Evolutionary conservation across 1,284 basidiomycete species (phyloP).

Genomic region (Coniophora puteana): DNA sequence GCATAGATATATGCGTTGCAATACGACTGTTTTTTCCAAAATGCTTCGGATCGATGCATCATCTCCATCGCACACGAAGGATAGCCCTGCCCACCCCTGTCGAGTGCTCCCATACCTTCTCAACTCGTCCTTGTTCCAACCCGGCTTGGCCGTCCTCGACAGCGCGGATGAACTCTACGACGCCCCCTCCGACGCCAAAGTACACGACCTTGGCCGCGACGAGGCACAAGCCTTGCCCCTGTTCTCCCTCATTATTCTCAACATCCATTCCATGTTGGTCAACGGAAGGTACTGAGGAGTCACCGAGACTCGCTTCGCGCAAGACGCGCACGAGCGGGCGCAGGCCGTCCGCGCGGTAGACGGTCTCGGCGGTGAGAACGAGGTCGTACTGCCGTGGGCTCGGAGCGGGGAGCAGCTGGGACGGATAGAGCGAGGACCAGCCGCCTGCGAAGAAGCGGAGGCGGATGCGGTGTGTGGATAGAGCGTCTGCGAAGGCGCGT

Average conservation of each 20-base stretch:
- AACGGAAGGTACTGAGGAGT: background rate
- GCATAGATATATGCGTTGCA: too few relatives aligned
- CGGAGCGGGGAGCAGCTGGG: background rate
- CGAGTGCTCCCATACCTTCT: conserved; percentile 53
- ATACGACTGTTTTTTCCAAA: background rate
- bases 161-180: conserved; percentile 66
- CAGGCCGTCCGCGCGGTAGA: conserved; percentile 76
- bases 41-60: conserved; percentile 2
- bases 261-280: background rate
- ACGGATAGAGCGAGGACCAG: conserved; percentile 63
- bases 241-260: conserved; percentile 1
- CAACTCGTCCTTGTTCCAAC: conserved; percentile 25
- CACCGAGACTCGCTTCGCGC: conserved; percentile 13
- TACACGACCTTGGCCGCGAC: conserved; percentile 91
- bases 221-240: conserved; percentile 45
- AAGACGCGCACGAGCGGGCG: conserved; percentile 62
- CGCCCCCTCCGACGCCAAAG: conserved; percentile 93
- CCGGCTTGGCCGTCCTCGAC: conserved; percentile 37
- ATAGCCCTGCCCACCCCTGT: conserved; percentile 66
- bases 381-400: conserved; percentile 52
- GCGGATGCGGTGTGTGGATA: conserved; percentile 50
- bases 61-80: conserved; percentile 54
- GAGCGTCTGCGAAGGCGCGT: conserved; percentile 57
- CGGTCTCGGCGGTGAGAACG: conserved; percentile 89
- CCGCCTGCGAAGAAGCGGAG: conserved; percentile 81